Percentiles rank a stretch among this genome's conserved stretches.
phyloP scores from a whole-genome alignment of 1,139 yeast genomes.

The Debaryomycetaceae sp. region DNA sequence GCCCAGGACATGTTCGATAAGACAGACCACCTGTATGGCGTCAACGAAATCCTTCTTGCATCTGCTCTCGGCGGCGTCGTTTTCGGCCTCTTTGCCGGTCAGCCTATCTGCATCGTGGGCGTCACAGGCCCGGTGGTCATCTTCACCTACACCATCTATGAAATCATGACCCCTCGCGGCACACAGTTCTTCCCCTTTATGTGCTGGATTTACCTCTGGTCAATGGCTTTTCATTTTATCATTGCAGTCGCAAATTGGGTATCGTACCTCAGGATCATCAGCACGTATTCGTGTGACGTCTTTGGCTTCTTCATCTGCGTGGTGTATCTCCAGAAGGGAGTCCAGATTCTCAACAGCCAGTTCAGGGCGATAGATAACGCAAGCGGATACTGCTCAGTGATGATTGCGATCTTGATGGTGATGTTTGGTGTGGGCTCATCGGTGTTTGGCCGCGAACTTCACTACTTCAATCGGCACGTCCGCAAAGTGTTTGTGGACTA shows the following conservation, averaged over 20 bases:
- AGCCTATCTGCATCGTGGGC: constrained; percentile 93
- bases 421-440: constrained; percentile 62
- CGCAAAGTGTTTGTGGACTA: constrained; percentile 76
- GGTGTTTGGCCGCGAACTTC: constrained; percentile 49
- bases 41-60: constrained; percentile 76
- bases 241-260: constrained; percentile 67
- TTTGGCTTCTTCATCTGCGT: constrained; percentile 87
- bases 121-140: constrained; percentile 93
- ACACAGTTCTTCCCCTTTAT: constrained; percentile 81
- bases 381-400: constrained; percentile 67
- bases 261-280: constrained; percentile 58
- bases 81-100: constrained; percentile 80
- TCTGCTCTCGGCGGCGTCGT: constrained; percentile 84
- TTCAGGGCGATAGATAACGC: constrained; percentile 37
- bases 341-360: constrained; percentile 68
- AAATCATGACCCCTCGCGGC: constrained; percentile 53
- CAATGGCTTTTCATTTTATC: constrained; percentile 68
- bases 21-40: constrained; percentile 78
- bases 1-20: constrained; percentile 96
- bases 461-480: constrained; percentile 44
- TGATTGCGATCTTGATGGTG: constrained; percentile 63
- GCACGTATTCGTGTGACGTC: constrained; percentile 81
- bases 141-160: constrained; percentile 85
- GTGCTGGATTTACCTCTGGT: constrained; percentile 95
- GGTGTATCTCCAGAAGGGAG: constrained; percentile 86